A percentile compares a stretch with the other conserved stretches of the same genome.
Evolutionary conservation across 2,329 filamentous ascomycete genomes (phyloP).

Genomic region (Colletotrichum camelliae): DNA sequence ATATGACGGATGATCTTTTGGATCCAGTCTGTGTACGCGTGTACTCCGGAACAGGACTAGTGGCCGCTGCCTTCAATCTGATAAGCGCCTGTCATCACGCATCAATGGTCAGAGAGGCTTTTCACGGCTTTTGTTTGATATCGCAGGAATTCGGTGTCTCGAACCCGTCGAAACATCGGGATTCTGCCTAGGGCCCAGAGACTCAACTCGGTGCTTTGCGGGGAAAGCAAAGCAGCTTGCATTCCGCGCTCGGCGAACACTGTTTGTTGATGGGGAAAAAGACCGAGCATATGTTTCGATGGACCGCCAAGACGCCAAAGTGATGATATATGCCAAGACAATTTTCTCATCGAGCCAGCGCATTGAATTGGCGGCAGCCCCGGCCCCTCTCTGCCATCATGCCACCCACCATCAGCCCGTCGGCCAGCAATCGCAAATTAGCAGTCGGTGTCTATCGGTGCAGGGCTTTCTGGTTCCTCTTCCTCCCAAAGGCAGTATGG

Average conservation of each 20-base stretch:
- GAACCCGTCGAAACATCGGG: background rate
- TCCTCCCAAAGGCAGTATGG: background rate
- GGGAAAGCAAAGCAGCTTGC: background rate
- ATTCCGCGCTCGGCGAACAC: background rate
- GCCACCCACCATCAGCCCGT: background rate
- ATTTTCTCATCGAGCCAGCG: background rate
- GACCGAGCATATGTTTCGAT: background rate
- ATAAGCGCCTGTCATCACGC: background rate
- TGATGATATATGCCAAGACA: constrained; percentile 16
- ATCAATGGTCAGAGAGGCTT: background rate
- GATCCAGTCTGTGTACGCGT: background rate
- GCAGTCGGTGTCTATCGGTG: background rate
- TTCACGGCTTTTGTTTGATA: background rate
- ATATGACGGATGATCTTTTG: background rate
- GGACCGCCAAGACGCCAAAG: background rate
- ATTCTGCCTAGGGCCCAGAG: background rate
- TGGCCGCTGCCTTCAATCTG: background rate
- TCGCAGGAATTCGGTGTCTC: background rate
- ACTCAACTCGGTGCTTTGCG: background rate
- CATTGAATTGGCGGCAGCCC: background rate
- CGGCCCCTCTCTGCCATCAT: background rate
- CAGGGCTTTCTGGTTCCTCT: background rate
- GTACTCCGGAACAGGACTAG: background rate
- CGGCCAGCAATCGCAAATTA: background rate
- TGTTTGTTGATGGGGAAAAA: background rate